Evolutionary conservation across 1,284 basidiomycete species (phyloP).

Genomic region (Pholiota adiposa): DNA sequence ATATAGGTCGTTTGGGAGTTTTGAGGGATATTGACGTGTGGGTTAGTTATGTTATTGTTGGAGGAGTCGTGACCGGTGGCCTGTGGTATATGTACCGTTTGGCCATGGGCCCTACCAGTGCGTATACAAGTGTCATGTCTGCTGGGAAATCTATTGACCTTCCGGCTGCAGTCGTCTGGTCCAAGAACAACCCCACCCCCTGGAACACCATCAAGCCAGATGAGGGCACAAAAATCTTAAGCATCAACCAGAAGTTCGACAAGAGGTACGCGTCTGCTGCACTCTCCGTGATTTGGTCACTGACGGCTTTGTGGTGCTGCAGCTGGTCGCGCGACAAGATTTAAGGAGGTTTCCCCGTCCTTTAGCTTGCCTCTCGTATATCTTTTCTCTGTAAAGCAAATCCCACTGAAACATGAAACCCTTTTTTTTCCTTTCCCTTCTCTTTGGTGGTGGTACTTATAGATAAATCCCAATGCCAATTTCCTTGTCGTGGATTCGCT

Average conservation of each 20-base stretch:
- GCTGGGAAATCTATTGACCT: slow-evolving; percentile 10
- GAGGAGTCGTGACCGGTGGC: slow-evolving; percentile 64
- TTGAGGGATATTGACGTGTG: slow-evolving; percentile 8
- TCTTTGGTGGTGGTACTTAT: slow-evolving; percentile 1
- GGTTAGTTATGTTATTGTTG: slow-evolving; percentile 71
- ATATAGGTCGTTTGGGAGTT: slow-evolving; percentile 2
- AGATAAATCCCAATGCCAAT: slow-evolving; percentile 5
- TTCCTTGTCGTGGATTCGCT: background rate
- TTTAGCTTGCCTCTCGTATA: background rate
- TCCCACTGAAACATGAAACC: slow-evolving; percentile 3
- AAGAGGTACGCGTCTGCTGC: slow-evolving; percentile 55
- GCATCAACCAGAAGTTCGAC: slow-evolving; percentile 73
- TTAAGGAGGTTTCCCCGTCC: slow-evolving; percentile 36
- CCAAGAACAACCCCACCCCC: slow-evolving; percentile 77
- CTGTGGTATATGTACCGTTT: slow-evolving; percentile 76
- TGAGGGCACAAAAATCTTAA: slow-evolving; percentile 71
- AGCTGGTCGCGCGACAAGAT: slow-evolving; percentile 78
- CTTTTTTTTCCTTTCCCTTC: background rate
- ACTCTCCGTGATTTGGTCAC: background rate
- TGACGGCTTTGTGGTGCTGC: slow-evolving; percentile 9
- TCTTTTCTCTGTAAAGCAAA: background rate
- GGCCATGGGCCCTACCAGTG: slow-evolving; percentile 70
- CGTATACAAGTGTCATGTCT: slow-evolving; percentile 29
- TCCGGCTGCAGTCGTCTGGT: slow-evolving; percentile 69
- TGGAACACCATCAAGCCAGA: slow-evolving; percentile 78